Evolutionary conservation across 2,329 filamentous ascomycete genomes (phyloP), one percentile per base, ranked within the genome.

Genomic region (Sporothrix pseudoabietina): DNA sequence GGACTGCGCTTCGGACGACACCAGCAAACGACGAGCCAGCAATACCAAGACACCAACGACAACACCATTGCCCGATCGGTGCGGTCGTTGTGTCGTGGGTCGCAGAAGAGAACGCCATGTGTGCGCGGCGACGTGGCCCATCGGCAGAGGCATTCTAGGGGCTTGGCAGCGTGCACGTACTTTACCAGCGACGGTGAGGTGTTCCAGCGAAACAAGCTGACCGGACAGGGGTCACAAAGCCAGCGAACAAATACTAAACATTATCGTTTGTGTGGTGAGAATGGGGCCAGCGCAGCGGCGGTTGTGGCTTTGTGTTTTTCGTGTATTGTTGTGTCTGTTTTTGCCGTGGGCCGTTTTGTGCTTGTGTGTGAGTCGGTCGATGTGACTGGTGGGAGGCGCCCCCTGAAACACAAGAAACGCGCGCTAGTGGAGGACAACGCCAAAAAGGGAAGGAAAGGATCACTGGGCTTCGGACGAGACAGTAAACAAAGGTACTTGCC

Each of bases 151-250:
- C 14, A 47, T 65, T 66, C 59, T 72, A 66, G 57, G 32, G 71
- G 57, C 71, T 72, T 72, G 71, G 71, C 71, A 66, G 12, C 30
- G 65, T 71, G 70, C 69, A 71, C 41, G 69, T 61, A 49, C 69
- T 71, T 63, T 71, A 71, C 55, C 54, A 22, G 39, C 26, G 54
- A 71, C 39, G 32, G 39, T 14, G 35, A 59, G 26, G 66, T 41
- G 47, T 55, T 55, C 49, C 30, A 41, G 49, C 30, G n/a, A 52
- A 26, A 52, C 65, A 5, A 52, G 44, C 44, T 35, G 65, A 35
- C 65, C 65, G 44, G 49, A 22, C 44, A 68, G 65, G 44, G 63
- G 44, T 68, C 41, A 41, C 30, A 39, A 61, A 57, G 68, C 32
- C 52, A 41, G 32, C 19, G n/a, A 9, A 57, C 14, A 30, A 22